These are phyloP conservation scores for Corrigiola litoralis DNA, from an alignment of 179 eudicot genomes.

Conservation along the genomic window DNA sequence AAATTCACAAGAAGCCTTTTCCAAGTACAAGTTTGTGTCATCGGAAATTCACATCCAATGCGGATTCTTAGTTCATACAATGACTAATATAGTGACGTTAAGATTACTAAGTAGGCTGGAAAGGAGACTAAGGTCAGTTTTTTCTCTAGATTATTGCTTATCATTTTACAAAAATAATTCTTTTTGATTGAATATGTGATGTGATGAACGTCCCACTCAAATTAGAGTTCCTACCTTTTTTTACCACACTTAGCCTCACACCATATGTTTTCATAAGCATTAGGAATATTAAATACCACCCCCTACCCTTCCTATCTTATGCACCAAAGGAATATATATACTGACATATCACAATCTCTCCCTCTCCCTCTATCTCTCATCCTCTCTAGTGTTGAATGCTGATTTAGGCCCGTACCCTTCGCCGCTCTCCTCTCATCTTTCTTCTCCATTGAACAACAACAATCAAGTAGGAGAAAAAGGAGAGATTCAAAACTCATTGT, in stretches of 20 bases:
- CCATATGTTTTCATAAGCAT: slow-evolving; percentile 7
- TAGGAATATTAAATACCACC: not conserved
- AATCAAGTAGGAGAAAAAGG: slow-evolving; percentile 4
- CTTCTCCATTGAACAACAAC: slow-evolving; percentile 11
- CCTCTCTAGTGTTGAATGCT: slow-evolving; percentile 22
- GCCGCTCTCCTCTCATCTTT: slow-evolving; percentile 24
- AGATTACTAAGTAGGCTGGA: not conserved
- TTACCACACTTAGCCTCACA: slow-evolving; percentile 19
- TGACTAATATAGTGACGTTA: slow-evolving; percentile 8
- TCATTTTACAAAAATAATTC: too few species aligned
- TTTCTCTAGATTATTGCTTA: too few species aligned
- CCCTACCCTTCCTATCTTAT: not conserved
- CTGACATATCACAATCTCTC: slow-evolving; percentile 32
- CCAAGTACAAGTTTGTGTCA: slow-evolving; percentile 8
- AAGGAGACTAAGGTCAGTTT: not conserved
- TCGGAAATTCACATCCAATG: not conserved
- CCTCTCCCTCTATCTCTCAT: slow-evolving; percentile 13
- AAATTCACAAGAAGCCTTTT: not conserved
- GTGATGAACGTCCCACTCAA: slow-evolving; percentile 15
- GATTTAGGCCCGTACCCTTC: slow-evolving; percentile 30
- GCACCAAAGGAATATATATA: slow-evolving; percentile 24
- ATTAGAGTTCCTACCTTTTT: slow-evolving; percentile 12
- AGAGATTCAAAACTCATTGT: not conserved
- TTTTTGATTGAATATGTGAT: not conserved
- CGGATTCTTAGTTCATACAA: not conserved